Evolutionary conservation across 768 basidiomycete species (phyloP), one percentile per base, ranked within the genome.

Genomic region (Suillus bovinus): DNA sequence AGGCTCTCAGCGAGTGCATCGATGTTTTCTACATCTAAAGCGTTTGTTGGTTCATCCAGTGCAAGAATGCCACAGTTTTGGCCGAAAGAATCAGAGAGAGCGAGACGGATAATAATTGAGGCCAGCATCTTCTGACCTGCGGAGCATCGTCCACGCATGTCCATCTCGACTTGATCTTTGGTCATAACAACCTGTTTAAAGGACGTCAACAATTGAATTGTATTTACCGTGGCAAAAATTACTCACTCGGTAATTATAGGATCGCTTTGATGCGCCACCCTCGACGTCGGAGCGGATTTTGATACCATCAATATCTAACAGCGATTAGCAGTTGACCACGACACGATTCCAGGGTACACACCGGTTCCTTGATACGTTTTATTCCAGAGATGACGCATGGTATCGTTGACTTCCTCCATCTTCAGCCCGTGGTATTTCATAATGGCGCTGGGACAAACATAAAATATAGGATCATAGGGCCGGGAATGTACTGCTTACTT

Each of bases 341-440:
- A 60, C 41, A 13, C 14, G 1, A 27, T 63, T 59, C 64, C 56
- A 61, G 46, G 27, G 29, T 61, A 67, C 84, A 56, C 63, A 94
- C 96, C 95, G 62, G 96, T 98, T 68, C 96, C 96, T 74, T 99
- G 96, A 76, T 99, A 99, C 0, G 96, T 99, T 78, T 94, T 96
- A 73, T 94, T 96, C 97, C 97, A 99, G 4, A 99, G 74, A 70
- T 97, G 94, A 54, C 90, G 90, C 87, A 99, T 96, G 16, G 90
- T 96, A 69, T 97, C 95, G 70, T 99, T 99, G 69, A 99, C 95
- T 80, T 99, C 97, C 75, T 96, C 94, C 97, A 99, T 97, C 78
- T 99, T 99, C 68, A 97, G 82, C 16, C 88, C 80, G 71, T 99
- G 97, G 70, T 98, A 99, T 75, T 93, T 94, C 93, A 99, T 97